Base-by-base conservation (phyloP, 345 rosid genomes). In the Eucalyptus pauciflora region DNA sequence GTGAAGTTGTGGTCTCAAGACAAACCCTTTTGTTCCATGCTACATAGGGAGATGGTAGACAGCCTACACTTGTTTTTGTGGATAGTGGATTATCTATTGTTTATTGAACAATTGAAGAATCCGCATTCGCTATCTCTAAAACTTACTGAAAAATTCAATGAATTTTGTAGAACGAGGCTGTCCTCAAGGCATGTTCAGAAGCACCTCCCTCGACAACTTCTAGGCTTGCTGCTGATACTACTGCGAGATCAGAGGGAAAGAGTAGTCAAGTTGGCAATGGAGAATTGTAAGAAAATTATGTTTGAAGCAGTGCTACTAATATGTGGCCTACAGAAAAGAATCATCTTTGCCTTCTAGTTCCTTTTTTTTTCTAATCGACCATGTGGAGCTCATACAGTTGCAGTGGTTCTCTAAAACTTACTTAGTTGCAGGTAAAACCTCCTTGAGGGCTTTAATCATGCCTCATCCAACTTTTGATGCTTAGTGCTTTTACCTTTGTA, bases 91-190 rank as follows among this genome's bases (percentile, higher is more conserved):
- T 33, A 71, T 86, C 41, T 50, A 37, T 10, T 86, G 64, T 51
- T 50, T 51, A 18, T 22, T 50, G 60, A 22, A 49, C 20, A 31
- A 4, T 64, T 46, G 86, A 52, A 76, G 60, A 49, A 33, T 64
- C 37, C 4, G 13, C 45, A 14, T 31, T 31, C 13, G 18, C 10
- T 6, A 50, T 29, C 62, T 86, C 49, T 37, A 5, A 64, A 50
- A 24, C 27, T n/a, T 15, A n/a, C 64, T 29, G 13, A 62, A 41
- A 27, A 54, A 89, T 64, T 50, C 86, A 37, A 46, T 71, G 69
- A 50, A 86, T 90, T 62, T 81, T 91, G 93, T 94, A 96, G 97
- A 96, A 95, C 64, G 98, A 96, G 89, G 97, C 97, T 88, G 95
- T 96, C 89, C 88, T 95, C 87, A 93, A 91, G 92, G 95, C 94